These are phyloP conservation scores for Globisporangium heterothallicum DNA, from an alignment of 352 stramenopile genomes.

Conservation along the genomic window DNA sequence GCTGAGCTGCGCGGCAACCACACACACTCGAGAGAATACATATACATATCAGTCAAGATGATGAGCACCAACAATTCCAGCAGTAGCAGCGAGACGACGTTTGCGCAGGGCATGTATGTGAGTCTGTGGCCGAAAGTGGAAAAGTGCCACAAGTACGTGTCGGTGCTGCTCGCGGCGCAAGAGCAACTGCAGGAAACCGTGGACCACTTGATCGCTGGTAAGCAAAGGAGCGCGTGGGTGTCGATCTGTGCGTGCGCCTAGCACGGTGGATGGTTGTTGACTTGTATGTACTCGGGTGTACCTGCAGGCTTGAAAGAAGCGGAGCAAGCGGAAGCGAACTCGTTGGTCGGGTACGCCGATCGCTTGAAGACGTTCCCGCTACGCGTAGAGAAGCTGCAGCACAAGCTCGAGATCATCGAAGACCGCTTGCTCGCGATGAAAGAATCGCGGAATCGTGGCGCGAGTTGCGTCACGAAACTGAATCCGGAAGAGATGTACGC, in stretches of 20 bases:
- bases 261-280: neutral
- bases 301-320: constrained; percentile 49
- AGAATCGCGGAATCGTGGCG: constrained; percentile 28
- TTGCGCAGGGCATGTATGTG: constrained; percentile 76
- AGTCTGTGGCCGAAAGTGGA: constrained; percentile 81
- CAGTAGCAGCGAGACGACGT: constrained; percentile 19
- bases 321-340: constrained; percentile 44
- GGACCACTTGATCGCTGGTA: constrained; percentile 56
- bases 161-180: constrained; percentile 60
- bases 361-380: constrained; percentile 63
- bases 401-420: constrained; percentile 67
- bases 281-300: neutral
- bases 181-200: constrained; percentile 67
- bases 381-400: constrained; percentile 59
- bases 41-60: no score
- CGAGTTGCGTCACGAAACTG: constrained; percentile 25
- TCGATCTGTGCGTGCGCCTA: neutral
- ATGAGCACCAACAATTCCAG: constrained; percentile 7
- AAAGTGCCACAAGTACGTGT: constrained; percentile 73
- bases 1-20: neutral
- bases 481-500: constrained; percentile 21
- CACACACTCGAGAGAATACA: no score
- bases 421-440: constrained; percentile 61
- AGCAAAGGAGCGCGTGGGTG: neutral
- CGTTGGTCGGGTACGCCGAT: constrained; percentile 64